A percentile compares a stretch with the other conserved stretches of the same genome.
These are phyloP conservation scores for Austropuccinia psidii DNA, from an alignment of 1,284 basidiomycete genomes.

Conservation along the genomic window DNA sequence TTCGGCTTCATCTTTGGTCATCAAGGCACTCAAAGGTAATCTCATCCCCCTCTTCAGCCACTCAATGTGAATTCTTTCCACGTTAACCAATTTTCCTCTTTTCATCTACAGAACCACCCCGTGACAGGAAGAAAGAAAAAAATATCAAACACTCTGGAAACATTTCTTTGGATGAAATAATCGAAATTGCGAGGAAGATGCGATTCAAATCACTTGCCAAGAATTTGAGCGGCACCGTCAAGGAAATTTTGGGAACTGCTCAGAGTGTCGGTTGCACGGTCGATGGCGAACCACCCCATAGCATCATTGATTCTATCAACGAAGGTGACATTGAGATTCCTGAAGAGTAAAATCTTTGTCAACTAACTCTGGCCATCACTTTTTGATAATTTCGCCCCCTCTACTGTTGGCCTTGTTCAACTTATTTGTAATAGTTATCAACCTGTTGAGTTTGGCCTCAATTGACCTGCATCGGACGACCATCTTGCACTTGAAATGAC, in stretches of 20 bases:
- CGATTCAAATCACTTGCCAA: constrained; percentile 90
- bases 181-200: constrained; percentile 95
- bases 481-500: no score
- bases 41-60: not conserved
- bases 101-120: constrained; percentile 72
- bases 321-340: constrained; percentile 90
- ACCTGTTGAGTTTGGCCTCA: no score
- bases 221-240: constrained; percentile 77
- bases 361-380: no score
- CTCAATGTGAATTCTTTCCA: not conserved
- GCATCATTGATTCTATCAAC: constrained; percentile 92
- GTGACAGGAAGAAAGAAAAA: constrained; percentile 99
- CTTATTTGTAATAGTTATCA: no score
- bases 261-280: constrained; percentile 93
- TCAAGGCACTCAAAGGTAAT: constrained; percentile 90
- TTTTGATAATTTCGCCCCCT: no score
- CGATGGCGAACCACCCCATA: constrained; percentile 86
- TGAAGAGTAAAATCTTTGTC: constrained; percentile 84
- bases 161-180: constrained; percentile 87
- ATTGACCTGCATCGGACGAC: no score
- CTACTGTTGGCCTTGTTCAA: no score
- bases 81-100: not conserved
- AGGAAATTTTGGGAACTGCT: constrained; percentile 57
- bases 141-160: constrained; percentile 99
- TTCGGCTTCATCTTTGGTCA: constrained; percentile 94